Conservation (phyloP, 352 stramenopile species). For the Phytophthora lateralis region DNA sequence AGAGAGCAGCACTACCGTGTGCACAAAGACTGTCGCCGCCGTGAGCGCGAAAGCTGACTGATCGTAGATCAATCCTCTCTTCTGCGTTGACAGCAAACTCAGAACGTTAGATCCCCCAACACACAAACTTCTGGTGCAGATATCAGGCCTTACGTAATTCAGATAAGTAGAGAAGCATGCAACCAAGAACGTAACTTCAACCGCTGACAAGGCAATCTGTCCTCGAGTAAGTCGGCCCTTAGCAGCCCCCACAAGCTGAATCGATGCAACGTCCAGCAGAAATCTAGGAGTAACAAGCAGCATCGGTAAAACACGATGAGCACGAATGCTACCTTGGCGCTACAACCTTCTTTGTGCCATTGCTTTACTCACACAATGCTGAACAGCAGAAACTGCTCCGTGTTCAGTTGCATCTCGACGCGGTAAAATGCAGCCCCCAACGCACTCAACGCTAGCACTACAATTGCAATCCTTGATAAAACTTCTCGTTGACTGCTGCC, state of each 20-base stretch:
- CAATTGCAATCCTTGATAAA: slow-evolving; percentile 9
- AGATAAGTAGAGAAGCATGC: slow-evolving; percentile 44
- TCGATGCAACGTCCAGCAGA: slow-evolving; percentile 32
- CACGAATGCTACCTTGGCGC: background rate
- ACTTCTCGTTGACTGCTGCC: slow-evolving; percentile 5
- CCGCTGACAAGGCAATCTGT: slow-evolving; percentile 26
- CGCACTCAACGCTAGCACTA: background rate
- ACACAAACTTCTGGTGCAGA: background rate
- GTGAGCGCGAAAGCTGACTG: slow-evolving; percentile 35
- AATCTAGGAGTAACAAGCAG: slow-evolving; percentile 18
- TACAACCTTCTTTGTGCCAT: background rate
- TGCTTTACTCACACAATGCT: slow-evolving; percentile 22
- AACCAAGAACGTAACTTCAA: slow-evolving; percentile 37
- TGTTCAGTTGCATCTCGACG: slow-evolving; percentile 3
- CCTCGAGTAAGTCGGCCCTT: slow-evolving; percentile 16
- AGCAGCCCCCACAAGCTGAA: slow-evolving; percentile 18
- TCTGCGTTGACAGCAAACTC: slow-evolving; percentile 12
- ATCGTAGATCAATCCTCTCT: slow-evolving; percentile 46
- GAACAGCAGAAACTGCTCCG: slow-evolving; percentile 22
- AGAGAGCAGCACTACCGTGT: slow-evolving; percentile 40
- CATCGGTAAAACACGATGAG: background rate
- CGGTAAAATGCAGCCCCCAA: slow-evolving; percentile 13
- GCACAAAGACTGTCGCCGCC: slow-evolving; percentile 31
- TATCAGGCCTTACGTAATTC: slow-evolving; percentile 19
- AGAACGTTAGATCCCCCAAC: slow-evolving; percentile 7